These are phyloP conservation scores for thale cress (Arabidopsis thaliana) DNA, from an alignment of 345 rosid genomes.

Conservation along the genomic window TAIR10.1 NC_003070.9:241001-241500, in stretches of 20 bases:
- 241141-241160: conserved; percentile 41
- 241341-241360: conserved; percentile 52
- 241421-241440: conserved; percentile 39
- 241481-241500: neutral
- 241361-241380: conserved; percentile 54
- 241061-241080: conserved; percentile 50
- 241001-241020: conserved; percentile 46
- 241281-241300: conserved; percentile 9
- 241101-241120: conserved; percentile 51
- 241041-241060: conserved; percentile 49
- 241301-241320: conserved; percentile 55
- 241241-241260: conserved; percentile 2
- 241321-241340: conserved; percentile 53
- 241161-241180: conserved; percentile 45
- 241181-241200: conserved; percentile 47
- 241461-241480: neutral
- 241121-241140: conserved; percentile 47
- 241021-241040: conserved; percentile 43
- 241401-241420: conserved; percentile 51
- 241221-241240: conserved; percentile 46
- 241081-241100: conserved; percentile 44
- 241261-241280: neutral
- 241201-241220: conserved; percentile 49
- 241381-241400: conserved; percentile 50
- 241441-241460: conserved; percentile 46